Base-by-base conservation (phyloP, 2,329 filamentous ascomycete genomes). In the Penicillium sclerotigenum region DNA sequence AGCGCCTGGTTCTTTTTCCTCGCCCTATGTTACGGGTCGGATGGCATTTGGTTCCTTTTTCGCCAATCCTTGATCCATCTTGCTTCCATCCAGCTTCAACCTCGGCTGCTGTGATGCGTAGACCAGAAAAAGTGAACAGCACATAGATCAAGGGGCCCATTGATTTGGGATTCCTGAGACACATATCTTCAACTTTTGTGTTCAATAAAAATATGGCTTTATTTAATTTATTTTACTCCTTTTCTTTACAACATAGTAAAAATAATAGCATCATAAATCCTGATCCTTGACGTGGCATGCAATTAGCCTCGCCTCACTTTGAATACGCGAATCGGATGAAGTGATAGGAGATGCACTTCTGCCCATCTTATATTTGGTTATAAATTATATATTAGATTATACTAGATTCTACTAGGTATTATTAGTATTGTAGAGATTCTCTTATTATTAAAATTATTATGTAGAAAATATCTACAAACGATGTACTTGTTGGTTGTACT, bases 31-130 rank as follows among this genome's bases (percentile, higher is more conserved):
- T 65, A 41, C 63, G 64, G 64, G 60, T 63, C 62, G 64, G 63
- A 60, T 60, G 63, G 64, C 63, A 65, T 66, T 66, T 66, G 64
- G 64, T 66, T 66, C 64, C 64, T 66, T 66, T 66, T 66, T 66
- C 61, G 63, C 64, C 64, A 47, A 61, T 65, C 61, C 64, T 51
- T 65, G 56, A 62, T 57, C 53, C 55, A 48, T 62, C 58, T 61
- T 59, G 50, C 49, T 46, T 54, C 54, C 61, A 54, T 54, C 40
- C 29, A 56, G 57, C 52, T 46, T 55, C 58, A 52, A 47, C 55
- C 50, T 60, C 52, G 60, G 56, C 54, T 57, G 61, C 59, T 62
- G 59, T 54, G 58, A 61, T 61, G 62, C 10, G 55, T 49, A 62
- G 64, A 61, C 48, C 51, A 60, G 61, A 66, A 66, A 57, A 66